A percentile compares a stretch with the other conserved stretches of the same genome.
Evolutionary conservation across 768 basidiomycete genomes (phyloP).

Genomic region (Panellus pusillus): DNA sequence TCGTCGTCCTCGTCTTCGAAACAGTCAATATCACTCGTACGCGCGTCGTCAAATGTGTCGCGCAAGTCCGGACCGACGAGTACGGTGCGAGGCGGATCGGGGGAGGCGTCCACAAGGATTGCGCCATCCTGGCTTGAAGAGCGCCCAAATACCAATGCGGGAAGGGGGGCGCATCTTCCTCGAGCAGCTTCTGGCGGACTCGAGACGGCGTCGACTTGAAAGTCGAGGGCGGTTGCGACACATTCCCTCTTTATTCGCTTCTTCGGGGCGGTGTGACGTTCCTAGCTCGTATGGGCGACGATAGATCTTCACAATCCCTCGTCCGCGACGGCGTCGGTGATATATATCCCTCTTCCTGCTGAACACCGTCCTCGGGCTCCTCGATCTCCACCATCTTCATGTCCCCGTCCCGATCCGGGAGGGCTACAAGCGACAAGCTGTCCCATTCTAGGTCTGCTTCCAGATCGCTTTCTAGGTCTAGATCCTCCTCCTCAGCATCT

Average conservation of each 20-base stretch:
- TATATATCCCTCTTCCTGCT: constrained; percentile 81
- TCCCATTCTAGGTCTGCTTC: constrained; percentile 21
- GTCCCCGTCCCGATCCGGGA: constrained; percentile 35
- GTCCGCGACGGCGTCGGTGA: constrained; percentile 64
- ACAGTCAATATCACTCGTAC: constrained; percentile 46
- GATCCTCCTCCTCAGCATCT: constrained; percentile 10
- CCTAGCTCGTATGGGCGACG: constrained; percentile 54
- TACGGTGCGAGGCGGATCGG: constrained; percentile 7
- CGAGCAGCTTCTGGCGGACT: constrained; percentile 36
- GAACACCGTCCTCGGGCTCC: constrained; percentile 48
- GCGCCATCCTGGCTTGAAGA: neutral
- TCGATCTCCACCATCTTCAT: constrained; percentile 39
- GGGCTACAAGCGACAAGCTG: constrained; percentile 30
- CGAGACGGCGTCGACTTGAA: constrained; percentile 54
- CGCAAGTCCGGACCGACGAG: constrained; percentile 45
- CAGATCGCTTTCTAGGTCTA: constrained; percentile 13
- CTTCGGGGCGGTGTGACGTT: constrained; percentile 9
- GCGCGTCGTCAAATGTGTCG: constrained; percentile 42
- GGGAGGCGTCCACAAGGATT: constrained; percentile 11
- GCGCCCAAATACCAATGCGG: constrained; percentile 18
- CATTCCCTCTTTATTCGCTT: constrained; percentile 21
- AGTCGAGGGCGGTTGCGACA: constrained; percentile 37
- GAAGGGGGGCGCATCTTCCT: neutral
- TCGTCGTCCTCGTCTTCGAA: constrained; percentile 33
- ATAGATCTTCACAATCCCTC: constrained; percentile 61